phyloP scores from a whole-genome alignment of 192 early-diverging fungal genomes.

The Coemansia sp. region DNA sequence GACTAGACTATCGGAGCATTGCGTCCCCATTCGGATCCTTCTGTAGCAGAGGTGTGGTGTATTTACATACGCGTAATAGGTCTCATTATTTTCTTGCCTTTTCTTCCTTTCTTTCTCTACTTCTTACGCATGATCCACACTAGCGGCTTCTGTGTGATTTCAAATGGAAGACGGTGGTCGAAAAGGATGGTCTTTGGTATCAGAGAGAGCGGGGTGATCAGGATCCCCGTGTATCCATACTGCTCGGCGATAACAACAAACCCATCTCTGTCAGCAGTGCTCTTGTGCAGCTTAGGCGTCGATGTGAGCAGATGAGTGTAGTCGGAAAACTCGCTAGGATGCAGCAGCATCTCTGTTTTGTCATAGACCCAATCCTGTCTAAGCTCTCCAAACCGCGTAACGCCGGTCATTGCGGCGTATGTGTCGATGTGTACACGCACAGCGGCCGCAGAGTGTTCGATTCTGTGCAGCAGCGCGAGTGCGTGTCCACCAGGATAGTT shows the following conservation, averaged over 20 bases:
- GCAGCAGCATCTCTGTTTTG: conserved; percentile 60
- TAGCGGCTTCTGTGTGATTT: conserved; percentile 11
- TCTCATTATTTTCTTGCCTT: neutral
- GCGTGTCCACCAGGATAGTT: conserved; percentile 94
- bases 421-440: conserved; percentile 69
- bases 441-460: conserved; percentile 26
- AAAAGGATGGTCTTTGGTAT: neutral
- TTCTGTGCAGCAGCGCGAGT: conserved; percentile 62
- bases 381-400: conserved; percentile 71
- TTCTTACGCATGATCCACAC: conserved; percentile 23
- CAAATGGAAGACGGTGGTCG: conserved; percentile 5
- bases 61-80: neutral
- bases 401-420: conserved; percentile 79
- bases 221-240: conserved; percentile 26
- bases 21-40: neutral
- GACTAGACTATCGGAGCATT: too few species aligned
- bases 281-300: conserved; percentile 14
- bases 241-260: conserved; percentile 25
- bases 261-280: neutral
- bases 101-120: neutral
- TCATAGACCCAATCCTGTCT: conserved; percentile 63
- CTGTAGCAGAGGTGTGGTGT: neutral
- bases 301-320: conserved; percentile 44
- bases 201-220: neutral
- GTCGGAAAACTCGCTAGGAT: conserved; percentile 21